These are phyloP conservation scores for Zanthoxylum bungeanum DNA, from an alignment of 345 rosid genomes.

Conservation along the genomic window DNA sequence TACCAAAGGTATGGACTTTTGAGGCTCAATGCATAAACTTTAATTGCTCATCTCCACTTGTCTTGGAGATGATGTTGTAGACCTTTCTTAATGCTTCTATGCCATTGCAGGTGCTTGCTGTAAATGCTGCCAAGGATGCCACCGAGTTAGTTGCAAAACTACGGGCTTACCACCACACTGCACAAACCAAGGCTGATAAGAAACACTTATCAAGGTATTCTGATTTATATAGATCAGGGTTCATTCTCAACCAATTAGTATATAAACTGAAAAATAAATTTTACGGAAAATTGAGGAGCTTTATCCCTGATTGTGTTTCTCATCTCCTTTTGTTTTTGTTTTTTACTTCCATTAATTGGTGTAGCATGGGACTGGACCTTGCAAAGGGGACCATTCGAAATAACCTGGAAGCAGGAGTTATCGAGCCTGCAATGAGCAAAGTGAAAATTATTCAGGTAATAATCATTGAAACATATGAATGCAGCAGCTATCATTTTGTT, in stretches of 20 bases:
- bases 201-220: conserved; percentile 80
- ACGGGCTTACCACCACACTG: conserved; percentile 91
- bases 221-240: neutral
- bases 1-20: conserved; percentile 59
- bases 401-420: conserved; percentile 97
- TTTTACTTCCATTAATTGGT: conserved; percentile 13
- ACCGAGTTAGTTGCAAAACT: conserved; percentile 91
- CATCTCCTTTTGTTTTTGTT: neutral
- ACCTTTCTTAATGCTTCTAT: neutral
- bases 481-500: neutral
- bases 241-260: neutral
- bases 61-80: neutral
- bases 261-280: neutral
- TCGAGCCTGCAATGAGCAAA: conserved; percentile 99
- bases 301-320: neutral
- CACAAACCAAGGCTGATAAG: conserved; percentile 95
- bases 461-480: neutral
- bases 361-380: conserved; percentile 97
- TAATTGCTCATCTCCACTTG: neutral
- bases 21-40: neutral
- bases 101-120: conserved; percentile 73
- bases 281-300: neutral
- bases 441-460: conserved; percentile 96
- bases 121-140: conserved; percentile 96
- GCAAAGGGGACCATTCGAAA: conserved; percentile 74